A percentile compares a stretch with the other conserved stretches of the same genome.
Evolutionary conservation across 768 basidiomycete genomes (phyloP).

Genomic region (Rhodocollybia butyracea): DNA sequence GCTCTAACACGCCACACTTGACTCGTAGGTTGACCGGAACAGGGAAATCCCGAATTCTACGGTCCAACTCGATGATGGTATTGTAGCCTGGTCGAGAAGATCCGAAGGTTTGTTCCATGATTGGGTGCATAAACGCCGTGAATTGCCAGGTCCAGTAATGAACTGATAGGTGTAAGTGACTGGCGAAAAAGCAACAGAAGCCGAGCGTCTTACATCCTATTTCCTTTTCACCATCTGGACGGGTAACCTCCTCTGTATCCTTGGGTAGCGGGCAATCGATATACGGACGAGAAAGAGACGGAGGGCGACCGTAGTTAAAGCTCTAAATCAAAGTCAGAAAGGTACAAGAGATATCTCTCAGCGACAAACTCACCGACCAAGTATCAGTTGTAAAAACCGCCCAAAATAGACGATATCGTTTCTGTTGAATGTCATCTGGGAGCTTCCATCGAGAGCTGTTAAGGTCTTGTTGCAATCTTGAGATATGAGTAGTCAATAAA

Average conservation of each 20-base stretch:
- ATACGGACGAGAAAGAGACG: conserved; percentile 47
- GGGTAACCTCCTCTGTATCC: conserved; percentile 33
- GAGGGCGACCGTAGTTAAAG: conserved; percentile 58
- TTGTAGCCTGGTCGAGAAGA: conserved; percentile 49
- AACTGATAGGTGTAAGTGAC: conserved; percentile 30
- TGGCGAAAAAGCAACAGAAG: not conserved
- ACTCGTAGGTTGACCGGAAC: conserved; percentile 47
- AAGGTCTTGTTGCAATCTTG: conserved; percentile 41
- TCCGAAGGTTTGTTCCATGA: conserved; percentile 50
- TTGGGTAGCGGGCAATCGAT: conserved; percentile 56
- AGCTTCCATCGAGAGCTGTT: conserved; percentile 61
- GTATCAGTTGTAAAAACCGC: conserved; percentile 64
- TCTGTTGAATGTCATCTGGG: conserved; percentile 36
- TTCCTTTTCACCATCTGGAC: conserved; percentile 31
- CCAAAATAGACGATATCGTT: conserved; percentile 63
- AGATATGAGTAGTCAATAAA: not conserved
- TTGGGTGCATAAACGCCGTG: conserved; percentile 46
- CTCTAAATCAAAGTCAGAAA: conserved; percentile 39
- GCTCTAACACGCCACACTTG: conserved; percentile 18
- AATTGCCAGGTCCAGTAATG: conserved; percentile 56
- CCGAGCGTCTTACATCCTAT: conserved; percentile 37
- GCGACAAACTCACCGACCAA: conserved; percentile 44
- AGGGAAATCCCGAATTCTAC: conserved; percentile 56
- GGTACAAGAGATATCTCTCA: too few species aligned
- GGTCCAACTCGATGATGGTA: conserved; percentile 55